Base-by-base conservation (phyloP, 2,329 filamentous ascomycete genomes). In the Aspergillus aculeatinus region DNA sequence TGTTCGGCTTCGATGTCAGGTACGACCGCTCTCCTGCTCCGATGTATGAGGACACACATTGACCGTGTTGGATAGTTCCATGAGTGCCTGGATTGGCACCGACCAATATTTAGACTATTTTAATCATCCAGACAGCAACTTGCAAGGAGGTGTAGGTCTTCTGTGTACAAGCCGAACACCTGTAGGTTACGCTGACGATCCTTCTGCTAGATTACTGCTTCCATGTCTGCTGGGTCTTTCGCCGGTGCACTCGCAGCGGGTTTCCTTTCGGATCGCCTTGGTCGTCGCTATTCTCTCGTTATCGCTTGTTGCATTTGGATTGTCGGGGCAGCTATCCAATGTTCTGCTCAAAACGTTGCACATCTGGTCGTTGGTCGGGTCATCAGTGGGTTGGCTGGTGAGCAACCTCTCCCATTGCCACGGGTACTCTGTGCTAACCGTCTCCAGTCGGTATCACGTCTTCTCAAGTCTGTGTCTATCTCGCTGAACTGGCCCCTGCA, bases 201-300 rank as follows among this genome's bases (percentile, higher is more conserved):
- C 4, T 14, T 10, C 4, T 19, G 2, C 83, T 72, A 80, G 77
- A 90, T 91, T 69, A 88, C 85, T 0, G 87, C 89, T 23, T 79
- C 87, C 52, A 91, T 91, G 87, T 85, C 88, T 23, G 88, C 83
- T 56, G 89, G 89, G 35, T 90, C 88, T 0, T 90, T 86, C 78
- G 73, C 88, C 25, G 88, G 87, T 62, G 84, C 88, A 48, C 74
- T 77, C 14, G 66, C 62, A 25, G 74, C 75, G n/a, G 76, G 74
- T 19, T 71, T 66, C 4, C 53, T 77, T 25, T 76, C 74, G 1
- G 76, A 78, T 57, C 56, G 59, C 21, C 63, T 74, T 12, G 76
- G 76, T 33, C 75, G 76, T 56, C 71, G 82, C 55, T 74, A 70
- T 14, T 74, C 81, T 4, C 80, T 78, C 35, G 72, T 76, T 49